phyloP scores from a whole-genome alignment of 2,329 filamentous ascomycete genomes.

The Tolypocladium ophioglossoides region DNA sequence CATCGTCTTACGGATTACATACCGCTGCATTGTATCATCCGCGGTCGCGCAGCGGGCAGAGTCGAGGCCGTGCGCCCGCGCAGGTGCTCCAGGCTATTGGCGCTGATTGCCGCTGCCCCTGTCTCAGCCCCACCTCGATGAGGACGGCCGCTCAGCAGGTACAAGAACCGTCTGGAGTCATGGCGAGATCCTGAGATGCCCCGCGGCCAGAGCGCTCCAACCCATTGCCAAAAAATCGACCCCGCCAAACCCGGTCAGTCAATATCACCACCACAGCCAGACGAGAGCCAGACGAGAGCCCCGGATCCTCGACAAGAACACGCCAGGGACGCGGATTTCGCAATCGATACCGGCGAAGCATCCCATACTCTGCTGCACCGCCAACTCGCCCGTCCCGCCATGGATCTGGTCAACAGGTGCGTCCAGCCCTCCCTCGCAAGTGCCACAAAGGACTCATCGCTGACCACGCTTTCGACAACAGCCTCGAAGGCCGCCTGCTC shows the following conservation, averaged over 20 bases:
- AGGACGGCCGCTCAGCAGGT: background rate
- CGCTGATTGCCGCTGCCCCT: background rate
- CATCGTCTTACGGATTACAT: background rate
- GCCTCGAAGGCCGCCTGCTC: constrained; percentile 83
- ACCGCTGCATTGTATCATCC: no score
- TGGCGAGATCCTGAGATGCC: background rate
- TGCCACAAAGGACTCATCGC: background rate
- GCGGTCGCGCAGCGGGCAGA: background rate
- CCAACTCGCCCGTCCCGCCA: background rate
- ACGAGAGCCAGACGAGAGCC: no score
- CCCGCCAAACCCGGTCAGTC: constrained; percentile 11
- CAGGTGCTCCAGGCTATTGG: background rate
- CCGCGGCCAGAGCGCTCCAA: constrained; percentile 1
- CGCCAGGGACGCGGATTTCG: background rate
- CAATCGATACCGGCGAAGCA: background rate
- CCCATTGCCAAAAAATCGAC: background rate
- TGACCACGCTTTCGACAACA: constrained; percentile 22
- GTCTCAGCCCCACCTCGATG: background rate
- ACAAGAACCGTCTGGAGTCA: background rate
- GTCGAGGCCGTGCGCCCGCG: background rate
- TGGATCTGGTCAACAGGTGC: constrained; percentile 46
- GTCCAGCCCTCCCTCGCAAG: constrained; percentile 12
- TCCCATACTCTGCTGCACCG: background rate
- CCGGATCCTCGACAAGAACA: background rate
- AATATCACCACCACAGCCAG: background rate